Percentiles rank a stretch among this genome's conserved stretches.
phyloP scores from a whole-genome alignment of 345 rosid genomes.

The Salix udensis region DNA sequence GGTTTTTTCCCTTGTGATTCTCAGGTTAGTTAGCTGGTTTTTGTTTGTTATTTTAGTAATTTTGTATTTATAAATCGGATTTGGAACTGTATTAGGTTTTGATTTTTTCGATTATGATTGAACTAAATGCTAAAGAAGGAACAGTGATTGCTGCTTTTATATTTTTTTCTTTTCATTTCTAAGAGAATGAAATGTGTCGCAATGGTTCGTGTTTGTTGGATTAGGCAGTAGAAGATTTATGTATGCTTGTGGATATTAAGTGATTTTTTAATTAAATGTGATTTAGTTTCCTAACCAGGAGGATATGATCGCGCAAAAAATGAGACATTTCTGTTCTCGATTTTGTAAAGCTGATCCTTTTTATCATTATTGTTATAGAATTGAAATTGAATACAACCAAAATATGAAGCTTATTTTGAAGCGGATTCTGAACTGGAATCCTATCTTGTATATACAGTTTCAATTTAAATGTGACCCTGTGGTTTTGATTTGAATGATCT shows the following conservation, averaged over 20 bases:
- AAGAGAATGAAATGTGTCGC: background rate
- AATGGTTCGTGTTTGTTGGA: background rate
- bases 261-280: background rate
- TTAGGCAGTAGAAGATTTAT: background rate
- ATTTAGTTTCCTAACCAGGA: background rate
- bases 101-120: background rate
- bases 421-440: background rate
- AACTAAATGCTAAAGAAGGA: background rate
- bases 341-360: no score
- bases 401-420: background rate
- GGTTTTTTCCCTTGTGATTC: conserved; percentile 85
- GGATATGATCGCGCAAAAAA: background rate
- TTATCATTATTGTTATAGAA: no score
- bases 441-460: background rate
- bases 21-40: conserved; percentile 35
- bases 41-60: conserved; percentile 5
- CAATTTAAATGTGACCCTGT: background rate
- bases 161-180: background rate
- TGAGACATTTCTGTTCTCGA: background rate
- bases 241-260: background rate
- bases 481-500: background rate
- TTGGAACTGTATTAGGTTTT: background rate
- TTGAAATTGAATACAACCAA: background rate
- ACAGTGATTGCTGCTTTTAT: background rate
- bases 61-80: background rate